A percentile compares a stretch with the other conserved stretches of the same genome.
These are phyloP conservation scores for Populus ilicifolia DNA, from an alignment of 345 rosid species.

Conservation along the genomic window DNA sequence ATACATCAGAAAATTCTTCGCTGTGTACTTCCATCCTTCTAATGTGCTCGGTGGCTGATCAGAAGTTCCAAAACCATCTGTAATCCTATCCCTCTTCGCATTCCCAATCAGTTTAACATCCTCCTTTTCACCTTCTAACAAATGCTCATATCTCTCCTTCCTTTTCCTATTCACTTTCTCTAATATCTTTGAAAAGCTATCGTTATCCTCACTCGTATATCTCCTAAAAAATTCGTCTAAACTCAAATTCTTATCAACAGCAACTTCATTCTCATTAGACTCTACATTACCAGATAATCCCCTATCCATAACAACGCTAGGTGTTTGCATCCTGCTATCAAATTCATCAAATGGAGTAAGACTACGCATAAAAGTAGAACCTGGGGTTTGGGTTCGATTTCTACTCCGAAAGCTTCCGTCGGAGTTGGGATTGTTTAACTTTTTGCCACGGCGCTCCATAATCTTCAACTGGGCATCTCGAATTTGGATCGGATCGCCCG, in stretches of 20 bases:
- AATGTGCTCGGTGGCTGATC: slow-evolving; percentile 85
- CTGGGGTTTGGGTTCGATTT: slow-evolving; percentile 51
- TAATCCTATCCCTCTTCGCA: slow-evolving; percentile 63
- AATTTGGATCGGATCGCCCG: slow-evolving; percentile 81
- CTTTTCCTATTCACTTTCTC: slow-evolving; percentile 87
- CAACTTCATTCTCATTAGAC: slow-evolving; percentile 31
- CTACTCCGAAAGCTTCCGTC: slow-evolving; percentile 30
- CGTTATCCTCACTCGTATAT: slow-evolving; percentile 89
- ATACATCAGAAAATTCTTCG: slow-evolving; percentile 94
- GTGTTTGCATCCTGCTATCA: slow-evolving; percentile 40
- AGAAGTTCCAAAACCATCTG: slow-evolving; percentile 94
- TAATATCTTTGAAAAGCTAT: slow-evolving; percentile 73
- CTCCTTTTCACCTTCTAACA: slow-evolving; percentile 58
- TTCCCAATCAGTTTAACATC: slow-evolving; percentile 50
- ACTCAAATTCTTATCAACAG: slow-evolving; percentile 50
- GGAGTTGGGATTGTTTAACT: slow-evolving; percentile 28
- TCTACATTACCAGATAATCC: slow-evolving; percentile 35
- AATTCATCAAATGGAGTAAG: slow-evolving; percentile 82
- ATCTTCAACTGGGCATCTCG: slow-evolving; percentile 95
- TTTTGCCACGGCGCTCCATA: slow-evolving; percentile 74
- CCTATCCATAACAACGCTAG: slow-evolving; percentile 30
- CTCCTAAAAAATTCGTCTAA: slow-evolving; percentile 82
- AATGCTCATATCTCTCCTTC: slow-evolving; percentile 64
- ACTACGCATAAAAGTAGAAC: slow-evolving; percentile 70
- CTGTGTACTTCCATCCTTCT: slow-evolving; percentile 81